Evolutionary conservation across 805 yeast genomes (phyloP), one percentile per base, ranked within the genome.

Genomic region (Yarrowia bubula): DNA sequence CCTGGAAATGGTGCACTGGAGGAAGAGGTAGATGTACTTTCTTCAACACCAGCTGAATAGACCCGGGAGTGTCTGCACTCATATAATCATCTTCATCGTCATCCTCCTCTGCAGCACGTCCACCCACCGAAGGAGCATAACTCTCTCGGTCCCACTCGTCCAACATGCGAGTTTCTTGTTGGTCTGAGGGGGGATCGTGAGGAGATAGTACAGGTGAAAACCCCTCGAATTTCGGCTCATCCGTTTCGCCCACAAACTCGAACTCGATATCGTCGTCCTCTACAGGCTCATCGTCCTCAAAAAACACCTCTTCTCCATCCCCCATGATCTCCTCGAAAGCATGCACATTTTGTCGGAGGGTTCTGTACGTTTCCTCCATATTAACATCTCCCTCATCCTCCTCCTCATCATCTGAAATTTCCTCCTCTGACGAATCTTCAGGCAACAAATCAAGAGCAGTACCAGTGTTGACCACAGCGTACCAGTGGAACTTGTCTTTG

Each of bases 141-240:
- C 61, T 55, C 33, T 55, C 61, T 41, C 61, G 9, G 17, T 55
- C 61, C 61, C 61, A 55, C 8, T 55, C 47, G 38, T 55, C 61
- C 28, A 55, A 17, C 61, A 55, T 55, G 7, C 47, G 46, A 8
- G 61, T 55, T 11, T 51, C 58, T 9, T 48, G 39, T 13, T 48
- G 37, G 10, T 14, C 44, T 6, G 38, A 31, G 37, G 47, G 7
- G 6, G 61, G 47, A 2, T 55, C 61, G 32, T 55, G 61, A 6
- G 61, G 61, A n/a, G 61, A 55, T 31, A 55, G 8, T 4, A 55
- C 33, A 1, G 61, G 61, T 1, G 61, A 55, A 32, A 55, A 55
- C 9, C 47, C 61, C 28, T 39, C 61, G 15, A 41, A 55, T 10
- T 55, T 28, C 6, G 37, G 46, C 47, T 55, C 60, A 1, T 15